A percentile compares a stretch with the other conserved stretches of the same genome.
Conservation (phyloP, 1,284 basidiomycete genomes). For the Fomitopsis pinicola region DNA sequence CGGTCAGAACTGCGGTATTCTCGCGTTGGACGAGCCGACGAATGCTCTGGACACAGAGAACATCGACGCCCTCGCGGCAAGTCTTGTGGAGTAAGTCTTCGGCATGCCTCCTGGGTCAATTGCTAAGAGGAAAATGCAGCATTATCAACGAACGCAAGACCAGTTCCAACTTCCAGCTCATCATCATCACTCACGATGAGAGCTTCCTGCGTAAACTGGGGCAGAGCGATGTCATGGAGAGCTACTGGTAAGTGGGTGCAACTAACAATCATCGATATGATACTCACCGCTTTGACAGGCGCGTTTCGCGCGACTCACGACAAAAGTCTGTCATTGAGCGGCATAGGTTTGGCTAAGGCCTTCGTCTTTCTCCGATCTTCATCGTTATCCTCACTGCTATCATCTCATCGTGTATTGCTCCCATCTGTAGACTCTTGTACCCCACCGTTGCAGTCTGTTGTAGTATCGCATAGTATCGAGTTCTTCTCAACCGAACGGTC, state of each 20-base stretch:
- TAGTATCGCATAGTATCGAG: background rate
- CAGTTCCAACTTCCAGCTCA: slow-evolving; percentile 93
- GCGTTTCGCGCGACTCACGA: slow-evolving; percentile 52
- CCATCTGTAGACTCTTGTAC: background rate
- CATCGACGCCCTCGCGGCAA: slow-evolving; percentile 89
- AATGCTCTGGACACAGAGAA: slow-evolving; percentile 97
- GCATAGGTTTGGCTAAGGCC: slow-evolving; percentile 53
- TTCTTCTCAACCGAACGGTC: background rate
- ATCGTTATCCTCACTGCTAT: background rate
- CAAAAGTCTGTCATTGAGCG: slow-evolving; percentile 74
- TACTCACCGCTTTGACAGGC: slow-evolving; percentile 32
- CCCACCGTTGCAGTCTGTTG: background rate
- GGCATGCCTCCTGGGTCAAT: background rate
- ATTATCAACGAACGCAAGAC: slow-evolving; percentile 90
- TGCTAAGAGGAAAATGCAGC: slow-evolving; percentile 34
- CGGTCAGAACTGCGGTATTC: slow-evolving; percentile 94
- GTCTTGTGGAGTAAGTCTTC: slow-evolving; percentile 81
- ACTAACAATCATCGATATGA: background rate
- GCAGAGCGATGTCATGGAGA: slow-evolving; percentile 84
- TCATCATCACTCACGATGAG: slow-evolving; percentile 97
- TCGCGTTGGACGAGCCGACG: slow-evolving; percentile 97
- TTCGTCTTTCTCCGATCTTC: background rate
- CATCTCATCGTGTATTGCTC: background rate
- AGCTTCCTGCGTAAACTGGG: slow-evolving; percentile 82
- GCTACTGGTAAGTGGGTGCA: slow-evolving; percentile 72